A percentile compares a stretch with the other conserved stretches of the same genome.
Conservation (phyloP, 805 yeast genomes). For the Spathaspora girioi region DNA sequence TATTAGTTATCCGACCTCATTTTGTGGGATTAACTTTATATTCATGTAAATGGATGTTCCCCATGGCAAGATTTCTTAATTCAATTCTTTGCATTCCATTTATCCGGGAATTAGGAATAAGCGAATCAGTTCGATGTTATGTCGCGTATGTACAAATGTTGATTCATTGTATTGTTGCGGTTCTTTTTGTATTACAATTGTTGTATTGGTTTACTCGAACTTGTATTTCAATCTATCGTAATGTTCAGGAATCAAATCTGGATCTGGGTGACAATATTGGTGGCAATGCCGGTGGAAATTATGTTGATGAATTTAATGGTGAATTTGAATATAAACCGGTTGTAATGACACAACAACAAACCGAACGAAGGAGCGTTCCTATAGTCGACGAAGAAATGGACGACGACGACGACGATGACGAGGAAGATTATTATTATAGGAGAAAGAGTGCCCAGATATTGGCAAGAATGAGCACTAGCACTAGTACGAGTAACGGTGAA, state of each 20-base stretch:
- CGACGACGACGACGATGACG: conserved; percentile 11
- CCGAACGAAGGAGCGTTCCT: background rate
- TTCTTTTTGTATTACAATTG: conserved; percentile 25
- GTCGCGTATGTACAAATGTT: conserved; percentile 42
- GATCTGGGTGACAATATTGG: background rate
- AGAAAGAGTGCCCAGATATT: conserved; percentile 11
- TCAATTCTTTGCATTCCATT: conserved; percentile 43
- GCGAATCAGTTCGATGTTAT: conserved; percentile 38
- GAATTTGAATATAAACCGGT: conserved; percentile 27
- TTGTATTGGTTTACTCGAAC: conserved; percentile 26
- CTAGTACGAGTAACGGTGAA: background rate
- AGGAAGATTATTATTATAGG: conserved; percentile 12
- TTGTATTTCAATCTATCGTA: conserved; percentile 16
- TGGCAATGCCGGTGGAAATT: conserved; percentile 2
- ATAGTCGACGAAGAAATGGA: conserved; percentile 4
- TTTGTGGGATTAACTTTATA: conserved; percentile 24
- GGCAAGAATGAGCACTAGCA: conserved; percentile 1
- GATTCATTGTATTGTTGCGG: conserved; percentile 34
- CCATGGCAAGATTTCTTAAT: conserved; percentile 35
- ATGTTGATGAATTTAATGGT: conserved; percentile 17
- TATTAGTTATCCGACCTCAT: conserved; percentile 25
- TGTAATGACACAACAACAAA: background rate
- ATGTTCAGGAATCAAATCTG: conserved; percentile 6
- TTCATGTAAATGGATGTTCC: conserved; percentile 30
- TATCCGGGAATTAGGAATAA: conserved; percentile 27